Evolutionary conservation across 1,284 basidiomycete genomes (phyloP).

Genomic region (Omphalotus olearius): DNA sequence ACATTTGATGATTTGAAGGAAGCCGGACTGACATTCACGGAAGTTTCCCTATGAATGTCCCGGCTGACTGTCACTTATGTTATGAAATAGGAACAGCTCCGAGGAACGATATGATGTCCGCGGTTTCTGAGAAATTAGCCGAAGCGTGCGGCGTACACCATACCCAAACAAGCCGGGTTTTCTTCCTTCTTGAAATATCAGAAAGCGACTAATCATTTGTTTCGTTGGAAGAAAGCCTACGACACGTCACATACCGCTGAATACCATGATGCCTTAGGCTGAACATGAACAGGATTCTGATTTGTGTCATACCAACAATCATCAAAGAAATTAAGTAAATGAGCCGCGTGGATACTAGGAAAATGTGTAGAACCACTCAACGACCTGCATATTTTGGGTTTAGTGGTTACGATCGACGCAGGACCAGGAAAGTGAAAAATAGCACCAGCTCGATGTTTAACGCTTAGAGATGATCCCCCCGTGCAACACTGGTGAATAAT

Average conservation of each 20-base stretch:
- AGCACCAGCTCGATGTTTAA: no score
- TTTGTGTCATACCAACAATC: no score
- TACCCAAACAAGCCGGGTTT: not conserved
- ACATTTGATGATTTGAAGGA: constrained; percentile 17
- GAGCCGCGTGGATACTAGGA: no score
- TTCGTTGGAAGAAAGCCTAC: no score
- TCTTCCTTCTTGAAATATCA: constrained; percentile 8
- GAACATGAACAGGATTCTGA: no score
- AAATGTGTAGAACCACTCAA: no score
- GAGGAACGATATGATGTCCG: constrained; percentile 12
- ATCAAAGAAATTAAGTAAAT: no score
- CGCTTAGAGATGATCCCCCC: no score
- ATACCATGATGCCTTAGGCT: not conserved
- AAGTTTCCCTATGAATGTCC: constrained; percentile 31
- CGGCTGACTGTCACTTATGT: constrained; percentile 32
- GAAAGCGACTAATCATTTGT: not conserved
- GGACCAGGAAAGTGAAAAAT: no score
- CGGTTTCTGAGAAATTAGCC: constrained; percentile 10
- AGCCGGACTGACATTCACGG: constrained; percentile 30
- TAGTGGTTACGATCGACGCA: no score
- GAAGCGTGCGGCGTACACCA: not conserved
- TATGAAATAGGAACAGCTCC: constrained; percentile 23
- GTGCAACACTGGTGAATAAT: no score
- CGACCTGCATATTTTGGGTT: no score
- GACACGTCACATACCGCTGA: not conserved